These are phyloP conservation scores for Dioscorea alata DNA, from an alignment of 106 monocot species.

Conservation along the genomic window DNA sequence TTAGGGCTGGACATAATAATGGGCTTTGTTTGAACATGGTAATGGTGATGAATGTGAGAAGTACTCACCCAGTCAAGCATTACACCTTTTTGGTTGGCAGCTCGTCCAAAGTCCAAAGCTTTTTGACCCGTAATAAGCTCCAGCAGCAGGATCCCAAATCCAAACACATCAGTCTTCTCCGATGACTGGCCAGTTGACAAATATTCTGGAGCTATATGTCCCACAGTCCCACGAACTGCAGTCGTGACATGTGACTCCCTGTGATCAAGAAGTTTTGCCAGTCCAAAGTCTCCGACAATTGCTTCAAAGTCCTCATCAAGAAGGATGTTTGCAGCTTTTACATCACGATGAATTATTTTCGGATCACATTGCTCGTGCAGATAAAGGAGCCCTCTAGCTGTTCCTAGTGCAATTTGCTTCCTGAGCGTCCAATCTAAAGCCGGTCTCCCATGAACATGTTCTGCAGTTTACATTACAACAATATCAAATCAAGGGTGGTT, in stretches of 20 bases:
- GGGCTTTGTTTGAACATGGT: no score
- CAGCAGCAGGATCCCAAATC: slow-evolving; percentile 80
- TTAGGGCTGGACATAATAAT: no score
- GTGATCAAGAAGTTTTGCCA: slow-evolving; percentile 94
- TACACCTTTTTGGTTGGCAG: slow-evolving; percentile 73
- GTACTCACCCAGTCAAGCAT: slow-evolving; percentile 92
- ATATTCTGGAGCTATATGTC: slow-evolving; percentile 95
- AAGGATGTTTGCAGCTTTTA: slow-evolving; percentile 94
- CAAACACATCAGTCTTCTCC: slow-evolving; percentile 97
- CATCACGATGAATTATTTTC: slow-evolving; percentile 91
- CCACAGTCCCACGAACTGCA: slow-evolving; percentile 93
- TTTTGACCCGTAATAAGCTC: slow-evolving; percentile 93
- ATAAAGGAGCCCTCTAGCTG: slow-evolving; percentile 76
- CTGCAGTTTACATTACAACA: slow-evolving; percentile 19
- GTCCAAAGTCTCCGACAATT: slow-evolving; percentile 87
- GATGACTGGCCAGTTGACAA: slow-evolving; percentile 95
- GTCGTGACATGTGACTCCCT: slow-evolving; percentile 93
- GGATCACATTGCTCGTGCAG: slow-evolving; percentile 97
- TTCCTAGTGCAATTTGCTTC: slow-evolving; percentile 81
- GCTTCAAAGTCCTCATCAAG: slow-evolving; percentile 92
- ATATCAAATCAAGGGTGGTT: background rate
- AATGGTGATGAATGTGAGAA: no score
- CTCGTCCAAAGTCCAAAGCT: slow-evolving; percentile 75
- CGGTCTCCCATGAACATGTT: slow-evolving; percentile 65
- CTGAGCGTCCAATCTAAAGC: slow-evolving; percentile 77